These are phyloP conservation scores for Firmiana major DNA, from an alignment of 345 rosid genomes.

Conservation along the genomic window DNA sequence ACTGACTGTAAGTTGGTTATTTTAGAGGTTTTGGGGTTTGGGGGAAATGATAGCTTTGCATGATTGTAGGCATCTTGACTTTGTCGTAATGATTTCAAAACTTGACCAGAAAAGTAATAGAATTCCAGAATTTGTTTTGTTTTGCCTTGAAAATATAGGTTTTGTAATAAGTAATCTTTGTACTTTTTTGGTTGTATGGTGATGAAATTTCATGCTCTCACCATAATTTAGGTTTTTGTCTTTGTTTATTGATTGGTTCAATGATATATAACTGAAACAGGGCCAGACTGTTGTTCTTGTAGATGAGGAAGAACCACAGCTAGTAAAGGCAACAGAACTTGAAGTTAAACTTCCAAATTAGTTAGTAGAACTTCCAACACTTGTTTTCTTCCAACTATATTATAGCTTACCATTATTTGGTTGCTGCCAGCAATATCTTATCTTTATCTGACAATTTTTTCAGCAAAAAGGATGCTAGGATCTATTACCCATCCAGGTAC, in stretches of 20 bases:
- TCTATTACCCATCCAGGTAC: conserved; percentile 81
- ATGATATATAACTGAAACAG: conserved; percentile 25
- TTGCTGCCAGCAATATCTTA: conserved; percentile 17
- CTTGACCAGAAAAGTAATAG: neutral
- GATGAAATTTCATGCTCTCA: conserved; percentile 4
- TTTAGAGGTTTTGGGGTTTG: neutral
- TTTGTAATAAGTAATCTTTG: neutral
- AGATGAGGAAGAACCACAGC: conserved; percentile 65
- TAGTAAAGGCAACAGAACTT: conserved; percentile 28
- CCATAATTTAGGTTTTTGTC: neutral
- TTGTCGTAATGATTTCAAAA: neutral
- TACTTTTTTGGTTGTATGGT: neutral
- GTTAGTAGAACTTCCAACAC: conserved; percentile 27
- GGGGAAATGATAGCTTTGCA: neutral
- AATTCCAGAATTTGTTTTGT: neutral
- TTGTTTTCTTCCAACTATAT: conserved; percentile 2
- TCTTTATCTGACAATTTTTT: conserved; percentile 23
- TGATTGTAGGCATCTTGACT: neutral
- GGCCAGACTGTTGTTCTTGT: conserved; percentile 53
- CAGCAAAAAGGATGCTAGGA: conserved; percentile 51
- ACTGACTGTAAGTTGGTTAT: neutral
- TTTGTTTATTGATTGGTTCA: neutral
- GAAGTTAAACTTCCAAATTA: conserved; percentile 41
- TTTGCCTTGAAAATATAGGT: neutral
- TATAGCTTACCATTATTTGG: conserved; percentile 5